A percentile compares a stretch with the other conserved stretches of the same genome.
phyloP scores from a whole-genome alignment of 116 monocot genomes.

The Trichopus zeylanicus region DNA sequence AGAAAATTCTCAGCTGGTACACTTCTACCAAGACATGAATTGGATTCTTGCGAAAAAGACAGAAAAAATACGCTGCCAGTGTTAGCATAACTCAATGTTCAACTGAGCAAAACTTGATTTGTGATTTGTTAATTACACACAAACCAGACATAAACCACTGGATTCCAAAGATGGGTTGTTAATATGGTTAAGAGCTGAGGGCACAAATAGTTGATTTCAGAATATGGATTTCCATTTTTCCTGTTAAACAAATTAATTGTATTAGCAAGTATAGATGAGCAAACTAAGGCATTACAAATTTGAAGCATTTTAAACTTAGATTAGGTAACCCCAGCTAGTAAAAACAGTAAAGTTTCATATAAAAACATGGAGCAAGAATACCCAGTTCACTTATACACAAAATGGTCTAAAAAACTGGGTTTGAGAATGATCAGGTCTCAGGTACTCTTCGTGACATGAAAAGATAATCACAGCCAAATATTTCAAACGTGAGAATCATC shows the following conservation, averaged over 20 bases:
- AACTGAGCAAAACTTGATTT: neutral
- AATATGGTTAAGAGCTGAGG: conserved; percentile 45
- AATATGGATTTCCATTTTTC: conserved; percentile 74
- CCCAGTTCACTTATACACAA: no score
- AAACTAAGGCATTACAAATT: neutral
- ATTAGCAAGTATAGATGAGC: neutral
- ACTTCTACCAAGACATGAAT: conserved; percentile 17
- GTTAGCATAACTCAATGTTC: no score
- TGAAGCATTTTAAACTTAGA: neutral
- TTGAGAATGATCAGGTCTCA: no score
- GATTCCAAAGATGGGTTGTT: conserved; percentile 4
- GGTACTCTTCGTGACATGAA: no score
- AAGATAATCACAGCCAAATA: no score
- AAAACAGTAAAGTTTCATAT: no score
- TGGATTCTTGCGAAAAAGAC: conserved; percentile 32
- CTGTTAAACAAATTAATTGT: conserved; percentile 24
- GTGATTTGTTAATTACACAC: conserved; percentile 4
- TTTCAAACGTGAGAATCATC: no score
- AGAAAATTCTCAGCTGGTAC: conserved; percentile 84
- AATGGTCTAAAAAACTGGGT: no score
- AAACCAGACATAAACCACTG: conserved; percentile 55
- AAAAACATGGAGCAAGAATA: no score
- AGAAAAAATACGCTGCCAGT: neutral
- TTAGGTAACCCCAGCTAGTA: neutral
- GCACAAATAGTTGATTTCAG: conserved; percentile 80